Percentiles rank a stretch among this genome's conserved stretches.
phyloP scores from a whole-genome alignment of 257 asterid species.

The Solanum megistacrolobum region DNA sequence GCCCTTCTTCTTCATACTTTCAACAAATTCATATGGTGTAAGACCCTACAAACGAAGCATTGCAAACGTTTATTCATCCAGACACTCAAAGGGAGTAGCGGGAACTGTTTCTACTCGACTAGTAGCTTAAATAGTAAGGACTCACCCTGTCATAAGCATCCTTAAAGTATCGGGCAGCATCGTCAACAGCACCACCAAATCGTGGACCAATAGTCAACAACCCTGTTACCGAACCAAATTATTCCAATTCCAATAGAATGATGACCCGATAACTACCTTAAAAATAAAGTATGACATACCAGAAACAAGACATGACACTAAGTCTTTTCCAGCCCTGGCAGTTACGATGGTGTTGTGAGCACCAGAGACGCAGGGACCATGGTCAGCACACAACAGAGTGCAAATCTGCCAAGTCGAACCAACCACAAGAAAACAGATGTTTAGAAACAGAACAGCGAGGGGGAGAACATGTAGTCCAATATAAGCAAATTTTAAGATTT shows the following conservation, averaged over 20 bases:
- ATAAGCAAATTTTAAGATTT: not conserved
- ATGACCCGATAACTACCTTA: not conserved
- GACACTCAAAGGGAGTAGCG: not conserved
- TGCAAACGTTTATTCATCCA: not conserved
- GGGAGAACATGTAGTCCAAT: not conserved
- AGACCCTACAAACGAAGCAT: constrained; percentile 44
- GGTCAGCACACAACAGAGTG: constrained; percentile 96
- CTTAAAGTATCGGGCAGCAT: constrained; percentile 97
- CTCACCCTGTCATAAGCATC: constrained; percentile 93
- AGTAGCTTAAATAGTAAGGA: not conserved
- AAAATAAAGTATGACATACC: constrained; percentile 30
- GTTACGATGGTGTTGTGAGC: constrained; percentile 98
- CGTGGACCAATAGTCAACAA: constrained; percentile 96
- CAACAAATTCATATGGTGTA: constrained; percentile 91
- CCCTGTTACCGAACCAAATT: constrained; percentile 37
- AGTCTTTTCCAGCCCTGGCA: constrained; percentile 97
- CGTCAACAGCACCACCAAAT: constrained; percentile 98
- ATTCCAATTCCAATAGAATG: constrained; percentile 1
- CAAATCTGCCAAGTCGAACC: constrained; percentile 56
- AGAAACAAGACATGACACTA: constrained; percentile 93
- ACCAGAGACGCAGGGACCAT: constrained; percentile 99
- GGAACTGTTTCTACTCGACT: not conserved
- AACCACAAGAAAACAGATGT: not conserved
- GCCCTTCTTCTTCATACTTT: constrained; percentile 98
- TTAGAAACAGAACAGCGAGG: not conserved